Evolutionary conservation across 257 asterid species (phyloP).

Genomic region (Solanum appendiculatum): DNA sequence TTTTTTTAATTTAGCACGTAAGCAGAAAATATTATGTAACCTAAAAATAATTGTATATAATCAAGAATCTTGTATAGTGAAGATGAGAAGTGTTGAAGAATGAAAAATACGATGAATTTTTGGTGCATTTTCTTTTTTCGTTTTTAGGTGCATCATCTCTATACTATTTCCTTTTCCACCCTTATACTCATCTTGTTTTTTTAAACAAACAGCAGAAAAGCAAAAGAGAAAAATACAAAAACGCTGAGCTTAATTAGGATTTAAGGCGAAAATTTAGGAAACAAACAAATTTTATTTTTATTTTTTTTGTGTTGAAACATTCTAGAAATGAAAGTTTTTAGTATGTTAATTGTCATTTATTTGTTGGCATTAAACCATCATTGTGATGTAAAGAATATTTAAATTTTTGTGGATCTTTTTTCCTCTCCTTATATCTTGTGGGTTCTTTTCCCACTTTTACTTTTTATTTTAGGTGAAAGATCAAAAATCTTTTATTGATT

Average conservation of each 20-base stretch:
- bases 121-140: background rate
- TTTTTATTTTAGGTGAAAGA: background rate
- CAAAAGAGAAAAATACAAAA: background rate
- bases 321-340: background rate
- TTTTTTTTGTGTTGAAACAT: too few relatives aligned
- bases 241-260: background rate
- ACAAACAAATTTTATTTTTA: too few relatives aligned
- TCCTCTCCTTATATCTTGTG: background rate
- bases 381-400: background rate
- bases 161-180: background rate
- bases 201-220: background rate
- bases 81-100: too few relatives aligned
- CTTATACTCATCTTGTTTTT: background rate
- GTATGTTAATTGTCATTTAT: background rate
- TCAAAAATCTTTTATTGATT: background rate
- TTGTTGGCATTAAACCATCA: background rate
- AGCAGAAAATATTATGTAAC: too few relatives aligned
- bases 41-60: too few relatives aligned
- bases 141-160: background rate
- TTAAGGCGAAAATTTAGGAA: too few relatives aligned
- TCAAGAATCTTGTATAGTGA: too few relatives aligned
- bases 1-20: too few relatives aligned
- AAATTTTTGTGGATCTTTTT: background rate
- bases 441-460: background rate
- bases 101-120: background rate